A percentile compares a stretch with the other conserved stretches of the same genome.
These are phyloP conservation scores for Diaporthe amygdali DNA, from an alignment of 2,329 filamentous ascomycete species.

Conservation along the genomic window DNA sequence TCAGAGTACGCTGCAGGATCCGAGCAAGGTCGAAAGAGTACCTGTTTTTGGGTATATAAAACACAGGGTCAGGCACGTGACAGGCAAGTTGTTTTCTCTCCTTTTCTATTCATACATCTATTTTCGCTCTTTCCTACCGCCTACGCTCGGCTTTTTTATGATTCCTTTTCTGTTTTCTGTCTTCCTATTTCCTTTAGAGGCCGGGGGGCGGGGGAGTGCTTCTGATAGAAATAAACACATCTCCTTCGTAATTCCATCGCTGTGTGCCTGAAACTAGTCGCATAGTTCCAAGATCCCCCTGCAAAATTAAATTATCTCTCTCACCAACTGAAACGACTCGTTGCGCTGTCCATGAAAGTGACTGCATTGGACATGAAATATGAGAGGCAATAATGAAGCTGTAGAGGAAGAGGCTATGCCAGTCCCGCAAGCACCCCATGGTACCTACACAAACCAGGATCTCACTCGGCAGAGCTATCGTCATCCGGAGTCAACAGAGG, in stretches of 20 bases:
- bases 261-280: neutral
- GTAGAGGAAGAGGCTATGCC: no score
- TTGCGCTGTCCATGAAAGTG: neutral
- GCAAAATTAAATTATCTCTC: neutral
- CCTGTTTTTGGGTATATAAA: no score
- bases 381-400: neutral
- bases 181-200: no score
- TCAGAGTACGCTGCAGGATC: no score
- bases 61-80: no score
- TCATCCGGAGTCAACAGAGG: neutral
- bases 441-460: neutral
- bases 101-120: no score
- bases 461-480: neutral
- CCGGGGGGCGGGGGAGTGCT: no score
- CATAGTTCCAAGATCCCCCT: neutral
- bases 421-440: neutral
- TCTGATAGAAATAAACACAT: neutral
- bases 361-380: neutral
- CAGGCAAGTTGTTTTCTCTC: no score
- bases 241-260: neutral
- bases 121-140: no score
- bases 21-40: no score
- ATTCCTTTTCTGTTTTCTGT: no score
- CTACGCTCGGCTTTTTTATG: no score
- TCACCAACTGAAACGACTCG: neutral